A percentile compares a stretch with the other conserved stretches of the same genome.
Evolutionary conservation across 305 asterid genomes (phyloP).

Genomic region (Stenogyne calaminthoides): DNA sequence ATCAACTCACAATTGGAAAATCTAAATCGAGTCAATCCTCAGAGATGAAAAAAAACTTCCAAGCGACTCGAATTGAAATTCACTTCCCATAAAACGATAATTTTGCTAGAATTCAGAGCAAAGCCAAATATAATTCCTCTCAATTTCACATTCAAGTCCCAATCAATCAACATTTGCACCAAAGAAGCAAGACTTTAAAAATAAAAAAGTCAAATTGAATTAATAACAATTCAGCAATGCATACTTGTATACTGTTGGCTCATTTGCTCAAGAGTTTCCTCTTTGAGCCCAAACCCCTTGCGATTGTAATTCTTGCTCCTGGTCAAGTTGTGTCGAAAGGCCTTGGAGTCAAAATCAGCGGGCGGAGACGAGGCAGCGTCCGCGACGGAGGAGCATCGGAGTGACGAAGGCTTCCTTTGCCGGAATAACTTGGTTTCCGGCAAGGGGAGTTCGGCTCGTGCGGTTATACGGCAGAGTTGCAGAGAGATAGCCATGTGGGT

Average conservation of each 20-base stretch:
- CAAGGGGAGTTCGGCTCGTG: constrained; percentile 45
- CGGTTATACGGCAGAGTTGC: constrained; percentile 60
- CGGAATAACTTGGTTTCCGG: constrained; percentile 59
- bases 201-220: not conserved
- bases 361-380: constrained; percentile 53
- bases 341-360: constrained; percentile 77
- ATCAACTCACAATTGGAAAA: not conserved
- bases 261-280: constrained; percentile 77
- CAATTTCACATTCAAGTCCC: not conserved
- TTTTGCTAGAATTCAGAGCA: not conserved
- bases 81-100: not conserved
- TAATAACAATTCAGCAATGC: constrained; percentile 18
- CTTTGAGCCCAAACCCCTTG: constrained; percentile 84
- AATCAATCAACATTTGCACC: not conserved
- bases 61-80: constrained; percentile 18
- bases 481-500: constrained; percentile 69
- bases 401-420: constrained; percentile 45
- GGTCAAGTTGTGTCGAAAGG: constrained; percentile 77
- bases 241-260: constrained; percentile 85
- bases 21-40: constrained; percentile 14
- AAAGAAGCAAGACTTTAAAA: not conserved
- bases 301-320: constrained; percentile 92
- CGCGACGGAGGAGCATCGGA: constrained; percentile 70
- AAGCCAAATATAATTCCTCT: not conserved
- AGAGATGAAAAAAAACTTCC: not conserved